Conservation (phyloP, 1,284 basidiomycete genomes). For the Sphaerobolus stellatus region DNA sequence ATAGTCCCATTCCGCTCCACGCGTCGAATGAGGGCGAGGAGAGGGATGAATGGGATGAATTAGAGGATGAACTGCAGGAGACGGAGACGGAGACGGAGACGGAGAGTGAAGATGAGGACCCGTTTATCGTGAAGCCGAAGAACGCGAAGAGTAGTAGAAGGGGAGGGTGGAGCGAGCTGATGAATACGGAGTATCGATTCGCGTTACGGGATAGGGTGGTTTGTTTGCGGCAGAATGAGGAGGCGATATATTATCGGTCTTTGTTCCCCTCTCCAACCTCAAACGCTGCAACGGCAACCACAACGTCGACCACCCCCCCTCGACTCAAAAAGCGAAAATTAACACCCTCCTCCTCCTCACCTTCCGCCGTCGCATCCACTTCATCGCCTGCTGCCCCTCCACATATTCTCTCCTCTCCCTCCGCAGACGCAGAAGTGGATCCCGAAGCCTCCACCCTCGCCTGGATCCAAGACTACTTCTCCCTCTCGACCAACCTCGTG, state of each 20-base stretch:
- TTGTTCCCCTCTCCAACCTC: constrained; percentile 49
- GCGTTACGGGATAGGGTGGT: constrained; percentile 80
- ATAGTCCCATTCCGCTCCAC: constrained; percentile 39
- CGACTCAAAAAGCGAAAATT: no score
- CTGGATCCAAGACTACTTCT: constrained; percentile 90
- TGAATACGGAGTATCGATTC: constrained; percentile 65
- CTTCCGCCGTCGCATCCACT: no score
- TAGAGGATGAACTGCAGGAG: no score
- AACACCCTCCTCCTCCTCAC: no score
- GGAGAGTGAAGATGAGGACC: background rate
- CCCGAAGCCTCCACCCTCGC: constrained; percentile 61
- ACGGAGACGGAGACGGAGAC: constrained; percentile 12
- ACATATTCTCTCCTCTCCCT: no score
- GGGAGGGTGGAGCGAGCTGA: constrained; percentile 1
- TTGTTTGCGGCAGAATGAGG: constrained; percentile 72
- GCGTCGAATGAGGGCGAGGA: no score
- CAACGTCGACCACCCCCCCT: no score
- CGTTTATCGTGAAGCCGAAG: constrained; percentile 23
- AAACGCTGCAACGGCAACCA: constrained; percentile 7
- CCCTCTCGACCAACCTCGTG: constrained; percentile 76
- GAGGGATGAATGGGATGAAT: no score
- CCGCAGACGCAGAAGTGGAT: constrained; percentile 19
- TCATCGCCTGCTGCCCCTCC: no score
- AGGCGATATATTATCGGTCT: constrained; percentile 71
- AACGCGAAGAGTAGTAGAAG: background rate